These are phyloP conservation scores for Bacterosira constricta DNA, from an alignment of 108 stramenopile genomes.

Conservation along the genomic window DNA sequence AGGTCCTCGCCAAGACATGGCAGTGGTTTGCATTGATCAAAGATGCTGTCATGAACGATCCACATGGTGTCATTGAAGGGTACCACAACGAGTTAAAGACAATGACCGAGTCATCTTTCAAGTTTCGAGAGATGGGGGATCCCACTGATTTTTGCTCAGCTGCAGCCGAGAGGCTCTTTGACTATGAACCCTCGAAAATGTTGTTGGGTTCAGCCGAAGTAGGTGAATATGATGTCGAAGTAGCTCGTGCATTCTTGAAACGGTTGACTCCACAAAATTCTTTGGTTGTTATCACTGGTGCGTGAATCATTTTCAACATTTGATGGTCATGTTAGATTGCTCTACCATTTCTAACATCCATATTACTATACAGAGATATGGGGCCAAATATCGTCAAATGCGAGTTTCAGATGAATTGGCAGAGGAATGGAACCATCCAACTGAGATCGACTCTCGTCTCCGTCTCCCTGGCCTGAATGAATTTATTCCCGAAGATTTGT, in stretches of 20 bases:
- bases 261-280: slow-evolving; percentile 75
- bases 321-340: background rate
- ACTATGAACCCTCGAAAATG: slow-evolving; percentile 59
- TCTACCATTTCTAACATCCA: background rate
- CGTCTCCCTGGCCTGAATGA: slow-evolving; percentile 77
- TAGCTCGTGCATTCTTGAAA: slow-evolving; percentile 73
- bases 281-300: slow-evolving; percentile 59
- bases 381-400: slow-evolving; percentile 75
- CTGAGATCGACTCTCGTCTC: slow-evolving; percentile 58
- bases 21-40: slow-evolving; percentile 83
- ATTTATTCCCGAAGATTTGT: slow-evolving; percentile 83
- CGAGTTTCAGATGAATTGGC: slow-evolving; percentile 53
- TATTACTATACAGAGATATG: slow-evolving; percentile 70
- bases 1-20: slow-evolving; percentile 75
- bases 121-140: slow-evolving; percentile 83
- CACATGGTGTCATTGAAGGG: slow-evolving; percentile 54
- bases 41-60: slow-evolving; percentile 49
- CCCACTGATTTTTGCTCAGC: slow-evolving; percentile 82
- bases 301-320: background rate
- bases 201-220: slow-evolving; percentile 52
- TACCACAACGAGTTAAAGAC: slow-evolving; percentile 81
- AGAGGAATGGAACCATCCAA: slow-evolving; percentile 65
- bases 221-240: slow-evolving; percentile 62
- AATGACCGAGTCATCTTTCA: slow-evolving; percentile 68
- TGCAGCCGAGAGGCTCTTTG: slow-evolving; percentile 76